These are phyloP conservation scores for Beauveria medogensis DNA, from an alignment of 2,329 filamentous ascomycete species.

Conservation along the genomic window DNA sequence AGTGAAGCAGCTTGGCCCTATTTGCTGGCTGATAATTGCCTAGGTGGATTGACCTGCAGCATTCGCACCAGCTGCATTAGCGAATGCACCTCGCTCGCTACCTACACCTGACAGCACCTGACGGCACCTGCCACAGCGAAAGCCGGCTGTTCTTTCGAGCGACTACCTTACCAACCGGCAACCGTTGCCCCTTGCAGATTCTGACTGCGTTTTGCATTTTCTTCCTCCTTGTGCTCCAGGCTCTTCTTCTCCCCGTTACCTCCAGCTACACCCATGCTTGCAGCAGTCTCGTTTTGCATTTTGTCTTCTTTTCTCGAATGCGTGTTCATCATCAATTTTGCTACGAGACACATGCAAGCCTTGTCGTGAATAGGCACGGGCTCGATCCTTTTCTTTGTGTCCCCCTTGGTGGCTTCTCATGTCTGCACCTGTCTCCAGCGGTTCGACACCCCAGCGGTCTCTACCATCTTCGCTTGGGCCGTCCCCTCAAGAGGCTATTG, in stretches of 20 bases:
- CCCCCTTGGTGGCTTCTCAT: constrained; percentile 18
- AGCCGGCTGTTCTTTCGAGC: constrained; percentile 8
- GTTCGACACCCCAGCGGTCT: constrained; percentile 21
- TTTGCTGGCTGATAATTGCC: neutral
- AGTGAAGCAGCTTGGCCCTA: neutral
- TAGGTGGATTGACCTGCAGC: neutral
- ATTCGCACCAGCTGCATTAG: neutral
- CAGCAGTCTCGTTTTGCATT: constrained; percentile 14
- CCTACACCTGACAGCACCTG: constrained; percentile 5
- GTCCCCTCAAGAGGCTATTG: neutral
- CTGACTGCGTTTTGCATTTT: neutral
- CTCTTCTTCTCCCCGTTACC: constrained; percentile 9
- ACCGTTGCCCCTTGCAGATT: neutral
- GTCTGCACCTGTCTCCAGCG: constrained; percentile 22
- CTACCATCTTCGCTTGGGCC: constrained; percentile 1
- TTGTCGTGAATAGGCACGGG: constrained; percentile 3
- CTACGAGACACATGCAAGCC: neutral
- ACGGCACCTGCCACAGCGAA: constrained; percentile 5
- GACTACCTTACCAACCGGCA: neutral
- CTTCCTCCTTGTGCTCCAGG: neutral
- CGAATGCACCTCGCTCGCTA: constrained; percentile 8
- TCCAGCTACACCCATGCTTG: constrained; percentile 4
- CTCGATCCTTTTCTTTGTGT: constrained; percentile 10
- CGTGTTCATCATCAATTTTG: constrained; percentile 21
- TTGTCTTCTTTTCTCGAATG: constrained; percentile 21